A percentile compares a stretch with the other conserved stretches of the same genome.
These are phyloP conservation scores for Glycine soja DNA, from an alignment of 306 rosid species.

Conservation along the genomic window DNA sequence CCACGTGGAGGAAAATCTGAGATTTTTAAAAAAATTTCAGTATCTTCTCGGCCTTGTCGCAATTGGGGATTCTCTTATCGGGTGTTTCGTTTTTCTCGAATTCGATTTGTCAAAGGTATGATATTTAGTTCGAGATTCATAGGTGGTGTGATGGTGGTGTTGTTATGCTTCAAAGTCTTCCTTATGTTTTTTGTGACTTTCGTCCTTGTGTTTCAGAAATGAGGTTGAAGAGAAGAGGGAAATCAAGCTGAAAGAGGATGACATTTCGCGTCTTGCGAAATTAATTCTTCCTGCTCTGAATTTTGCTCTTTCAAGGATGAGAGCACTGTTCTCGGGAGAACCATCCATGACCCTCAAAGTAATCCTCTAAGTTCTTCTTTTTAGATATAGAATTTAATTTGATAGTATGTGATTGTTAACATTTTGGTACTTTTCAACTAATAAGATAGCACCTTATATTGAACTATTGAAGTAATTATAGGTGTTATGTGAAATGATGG, in stretches of 20 bases:
- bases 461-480: not conserved
- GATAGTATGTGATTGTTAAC: not conserved
- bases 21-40: conserved; percentile 53
- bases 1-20: conserved; percentile 20
- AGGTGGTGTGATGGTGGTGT: not conserved
- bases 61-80: conserved; percentile 67
- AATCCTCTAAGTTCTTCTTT: conserved; percentile 38
- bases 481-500: not conserved
- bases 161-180: not conserved
- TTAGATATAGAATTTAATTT: not conserved
- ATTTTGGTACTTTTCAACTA: not conserved
- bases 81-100: conserved; percentile 76
- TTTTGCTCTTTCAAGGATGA: conserved; percentile 66
- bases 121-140: not conserved
- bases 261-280: conserved; percentile 68
- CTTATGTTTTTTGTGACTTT: conserved; percentile 11
- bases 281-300: conserved; percentile 71
- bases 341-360: conserved; percentile 90
- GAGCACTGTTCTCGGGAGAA: conserved; percentile 79
- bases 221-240: conserved; percentile 48
- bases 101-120: conserved; percentile 74
- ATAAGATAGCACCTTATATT: not conserved
- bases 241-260: conserved; percentile 73
- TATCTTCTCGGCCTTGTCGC: conserved; percentile 73
- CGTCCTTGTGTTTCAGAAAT: conserved; percentile 56